Evolutionary conservation across 2,329 filamentous ascomycete genomes (phyloP).

Genomic region (Colletotrichum sojae): DNA sequence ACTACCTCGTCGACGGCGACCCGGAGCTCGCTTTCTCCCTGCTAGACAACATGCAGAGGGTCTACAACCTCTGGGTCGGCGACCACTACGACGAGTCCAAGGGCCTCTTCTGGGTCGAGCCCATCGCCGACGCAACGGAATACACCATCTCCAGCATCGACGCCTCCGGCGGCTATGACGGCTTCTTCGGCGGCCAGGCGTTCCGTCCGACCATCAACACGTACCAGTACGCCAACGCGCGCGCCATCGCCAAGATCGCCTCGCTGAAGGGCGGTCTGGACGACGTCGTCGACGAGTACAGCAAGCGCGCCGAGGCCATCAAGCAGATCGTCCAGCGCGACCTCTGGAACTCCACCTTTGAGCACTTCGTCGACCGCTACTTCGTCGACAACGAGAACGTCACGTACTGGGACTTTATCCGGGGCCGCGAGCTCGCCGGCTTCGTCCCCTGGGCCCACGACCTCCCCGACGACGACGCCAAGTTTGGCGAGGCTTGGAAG

Average conservation of each 20-base stretch:
- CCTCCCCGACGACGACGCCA: slow-evolving; percentile 53
- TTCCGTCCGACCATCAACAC: slow-evolving; percentile 59
- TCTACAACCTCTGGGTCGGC: slow-evolving; percentile 56
- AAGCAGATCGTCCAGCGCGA: slow-evolving; percentile 51
- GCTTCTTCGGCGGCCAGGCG: slow-evolving; percentile 55
- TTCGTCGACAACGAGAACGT: slow-evolving; percentile 53
- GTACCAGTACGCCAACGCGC: slow-evolving; percentile 60
- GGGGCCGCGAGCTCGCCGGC: slow-evolving; percentile 55
- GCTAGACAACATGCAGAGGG: slow-evolving; percentile 55
- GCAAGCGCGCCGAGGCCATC: slow-evolving; percentile 50
- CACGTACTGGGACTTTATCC: slow-evolving; percentile 43
- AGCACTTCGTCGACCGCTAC: slow-evolving; percentile 57
- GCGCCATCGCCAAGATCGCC: slow-evolving; percentile 56
- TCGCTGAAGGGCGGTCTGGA: slow-evolving; percentile 51
- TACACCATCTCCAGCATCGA: slow-evolving; percentile 50
- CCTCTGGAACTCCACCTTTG: slow-evolving; percentile 54
- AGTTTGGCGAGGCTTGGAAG: slow-evolving; percentile 50
- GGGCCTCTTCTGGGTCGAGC: slow-evolving; percentile 58
- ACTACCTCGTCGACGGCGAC: slow-evolving; percentile 55
- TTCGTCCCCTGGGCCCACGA: slow-evolving; percentile 59
- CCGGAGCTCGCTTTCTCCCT: slow-evolving; percentile 52
- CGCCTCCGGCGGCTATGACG: slow-evolving; percentile 43
- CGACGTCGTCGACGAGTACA: slow-evolving; percentile 46
- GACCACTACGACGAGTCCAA: slow-evolving; percentile 50
- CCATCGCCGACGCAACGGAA: slow-evolving; percentile 60